These are phyloP conservation scores for Trifolium dubium DNA, from an alignment of 306 rosid genomes.

Conservation along the genomic window DNA sequence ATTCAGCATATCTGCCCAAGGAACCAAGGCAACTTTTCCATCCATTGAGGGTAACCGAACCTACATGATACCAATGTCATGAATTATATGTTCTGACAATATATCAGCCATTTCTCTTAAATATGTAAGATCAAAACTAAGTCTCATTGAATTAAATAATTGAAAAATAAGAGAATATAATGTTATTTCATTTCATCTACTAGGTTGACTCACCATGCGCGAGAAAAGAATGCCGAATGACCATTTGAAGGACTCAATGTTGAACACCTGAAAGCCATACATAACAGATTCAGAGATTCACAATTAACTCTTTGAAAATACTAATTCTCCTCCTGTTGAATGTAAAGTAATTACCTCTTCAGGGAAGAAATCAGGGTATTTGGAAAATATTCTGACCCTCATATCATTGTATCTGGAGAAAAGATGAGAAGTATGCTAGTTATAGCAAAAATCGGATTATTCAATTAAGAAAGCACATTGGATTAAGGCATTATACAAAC, in stretches of 20 bases:
- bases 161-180: neutral
- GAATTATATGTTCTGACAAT: conserved; percentile 32
- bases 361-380: conserved; percentile 83
- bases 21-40: conserved; percentile 91
- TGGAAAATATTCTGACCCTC: conserved; percentile 86
- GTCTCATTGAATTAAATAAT: conserved; percentile 6
- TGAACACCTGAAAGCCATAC: conserved; percentile 74
- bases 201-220: conserved; percentile 76
- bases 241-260: conserved; percentile 92
- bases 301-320: neutral
- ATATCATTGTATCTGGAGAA: conserved; percentile 81
- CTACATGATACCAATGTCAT: conserved; percentile 52
- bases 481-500: conserved; percentile 22
- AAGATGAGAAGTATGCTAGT: conserved; percentile 17
- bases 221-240: conserved; percentile 97
- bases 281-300: conserved; percentile 32
- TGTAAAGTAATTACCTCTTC: conserved; percentile 70
- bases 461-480: conserved; percentile 29
- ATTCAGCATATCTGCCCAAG: conserved; percentile 99
- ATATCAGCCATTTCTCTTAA: conserved; percentile 8
- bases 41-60: conserved; percentile 90
- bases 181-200: conserved; percentile 23
- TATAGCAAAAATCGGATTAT: conserved; percentile 24
- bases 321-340: conserved; percentile 8
- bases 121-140: conserved; percentile 29